These are phyloP conservation scores for Artemisia tridentata DNA, from an alignment of 129 eudicot species.

Conservation along the genomic window DNA sequence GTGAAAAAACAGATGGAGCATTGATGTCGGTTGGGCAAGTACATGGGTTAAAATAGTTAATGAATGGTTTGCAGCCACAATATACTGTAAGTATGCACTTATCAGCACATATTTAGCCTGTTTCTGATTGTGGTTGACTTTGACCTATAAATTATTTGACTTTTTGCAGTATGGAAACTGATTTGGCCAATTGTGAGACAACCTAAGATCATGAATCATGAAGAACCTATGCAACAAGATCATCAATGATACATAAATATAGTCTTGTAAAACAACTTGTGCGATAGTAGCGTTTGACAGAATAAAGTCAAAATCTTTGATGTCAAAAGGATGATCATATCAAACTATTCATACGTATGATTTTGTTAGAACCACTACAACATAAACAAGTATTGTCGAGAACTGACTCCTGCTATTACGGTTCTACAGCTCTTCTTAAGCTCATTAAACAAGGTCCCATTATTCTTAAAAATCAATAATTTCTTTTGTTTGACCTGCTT, in stretches of 20 bases:
- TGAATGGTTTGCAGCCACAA: conserved; percentile 96
- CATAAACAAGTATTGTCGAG: neutral
- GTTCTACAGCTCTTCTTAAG: too few relatives aligned
- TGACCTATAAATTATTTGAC: conserved; percentile 3
- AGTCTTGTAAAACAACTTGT: too few relatives aligned
- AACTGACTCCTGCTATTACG: too few relatives aligned
- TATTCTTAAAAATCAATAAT: too few relatives aligned
- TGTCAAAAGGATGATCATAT: conserved; percentile 2
- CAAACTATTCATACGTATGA: conserved; percentile 7
- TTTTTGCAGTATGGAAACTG: conserved; percentile 87
- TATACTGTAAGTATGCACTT: conserved; percentile 59
- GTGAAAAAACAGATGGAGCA: conserved; percentile 70
- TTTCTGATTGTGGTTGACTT: neutral
- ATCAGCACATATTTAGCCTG: neutral
- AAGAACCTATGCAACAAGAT: conserved; percentile 42
- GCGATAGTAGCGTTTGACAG: conserved; percentile 1
- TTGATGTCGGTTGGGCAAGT: conserved; percentile 98
- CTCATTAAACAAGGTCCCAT: too few relatives aligned
- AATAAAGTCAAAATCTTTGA: conserved; percentile 15
- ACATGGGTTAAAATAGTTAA: conserved; percentile 96
- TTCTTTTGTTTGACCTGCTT: too few relatives aligned
- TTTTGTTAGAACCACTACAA: conserved; percentile 43
- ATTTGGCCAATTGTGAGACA: conserved; percentile 72
- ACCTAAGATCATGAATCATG: conserved; percentile 63
- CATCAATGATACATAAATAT: conserved; percentile 13